phyloP scores from a whole-genome alignment of 768 basidiomycete genomes.

The Boletus huronensis region DNA sequence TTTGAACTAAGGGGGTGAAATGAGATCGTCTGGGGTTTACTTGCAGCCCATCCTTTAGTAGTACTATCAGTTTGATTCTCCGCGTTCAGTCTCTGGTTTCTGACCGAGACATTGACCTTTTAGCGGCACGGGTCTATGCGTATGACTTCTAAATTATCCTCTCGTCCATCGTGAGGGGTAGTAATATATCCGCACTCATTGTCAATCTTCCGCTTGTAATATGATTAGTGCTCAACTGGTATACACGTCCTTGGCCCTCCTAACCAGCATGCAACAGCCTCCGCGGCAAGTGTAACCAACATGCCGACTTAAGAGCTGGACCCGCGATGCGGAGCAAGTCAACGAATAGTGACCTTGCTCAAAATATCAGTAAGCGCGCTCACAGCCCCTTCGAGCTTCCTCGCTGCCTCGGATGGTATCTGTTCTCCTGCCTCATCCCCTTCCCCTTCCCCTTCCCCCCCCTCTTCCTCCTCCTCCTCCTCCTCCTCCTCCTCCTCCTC shows the following conservation, averaged over 20 bases:
- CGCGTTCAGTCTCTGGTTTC: background rate
- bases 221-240: constrained; percentile 20
- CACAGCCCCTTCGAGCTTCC: constrained; percentile 34
- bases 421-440: constrained; percentile 18
- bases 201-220: constrained; percentile 1
- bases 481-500: constrained; percentile 66
- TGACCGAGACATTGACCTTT: background rate
- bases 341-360: constrained; percentile 55
- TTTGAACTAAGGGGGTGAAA: background rate
- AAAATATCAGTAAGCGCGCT: constrained; percentile 65
- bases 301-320: background rate
- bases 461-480: constrained; percentile 44
- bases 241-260: constrained; percentile 16
- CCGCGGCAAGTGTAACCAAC: background rate
- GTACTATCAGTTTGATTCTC: background rate
- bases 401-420: constrained; percentile 24
- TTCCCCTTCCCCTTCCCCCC: constrained; percentile 21
- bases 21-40: background rate
- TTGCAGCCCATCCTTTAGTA: background rate
- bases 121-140: background rate
- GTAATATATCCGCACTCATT: background rate
- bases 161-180: background rate
- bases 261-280: constrained; percentile 2
- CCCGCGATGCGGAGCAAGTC: constrained; percentile 10
- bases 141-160: background rate